Evolutionary conservation across 2,329 filamentous ascomycete genomes (phyloP).

Genomic region (Cladosporium sp.): DNA sequence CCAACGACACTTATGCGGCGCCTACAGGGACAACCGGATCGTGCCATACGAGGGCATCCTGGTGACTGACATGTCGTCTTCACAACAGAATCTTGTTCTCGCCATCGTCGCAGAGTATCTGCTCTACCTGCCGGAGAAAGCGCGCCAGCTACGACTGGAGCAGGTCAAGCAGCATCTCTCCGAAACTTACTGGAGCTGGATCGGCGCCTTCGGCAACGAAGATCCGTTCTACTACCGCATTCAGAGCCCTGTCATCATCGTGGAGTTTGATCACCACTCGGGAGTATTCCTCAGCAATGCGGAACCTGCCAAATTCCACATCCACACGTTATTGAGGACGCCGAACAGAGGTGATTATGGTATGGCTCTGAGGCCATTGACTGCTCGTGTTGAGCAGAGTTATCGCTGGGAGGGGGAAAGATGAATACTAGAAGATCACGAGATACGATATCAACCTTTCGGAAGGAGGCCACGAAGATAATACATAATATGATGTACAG

Average conservation of each 20-base stretch:
- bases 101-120: constrained; percentile 65
- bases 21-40: constrained; percentile 74
- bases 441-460: not conserved
- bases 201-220: constrained; percentile 64
- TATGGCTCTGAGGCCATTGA: constrained; percentile 40
- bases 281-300: constrained; percentile 74
- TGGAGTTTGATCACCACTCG: constrained; percentile 79
- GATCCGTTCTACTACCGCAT: constrained; percentile 78
- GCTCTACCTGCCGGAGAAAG: constrained; percentile 62
- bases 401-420: not conserved
- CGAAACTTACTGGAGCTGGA: constrained; percentile 82
- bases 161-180: constrained; percentile 57
- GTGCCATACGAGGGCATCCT: constrained; percentile 70
- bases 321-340: constrained; percentile 70
- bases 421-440: not conserved
- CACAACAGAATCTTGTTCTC: constrained; percentile 57
- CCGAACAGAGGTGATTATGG: constrained; percentile 80
- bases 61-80: constrained; percentile 50
- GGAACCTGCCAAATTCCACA: constrained; percentile 75
- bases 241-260: constrained; percentile 71
- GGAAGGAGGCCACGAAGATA: not conserved
- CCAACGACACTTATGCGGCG: constrained; percentile 74
- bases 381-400: not conserved
- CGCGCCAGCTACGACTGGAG: constrained; percentile 56
- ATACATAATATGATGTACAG: not conserved